Conservation (phyloP, 148 eudicot genomes). For the Camellia sinensis region DNA sequence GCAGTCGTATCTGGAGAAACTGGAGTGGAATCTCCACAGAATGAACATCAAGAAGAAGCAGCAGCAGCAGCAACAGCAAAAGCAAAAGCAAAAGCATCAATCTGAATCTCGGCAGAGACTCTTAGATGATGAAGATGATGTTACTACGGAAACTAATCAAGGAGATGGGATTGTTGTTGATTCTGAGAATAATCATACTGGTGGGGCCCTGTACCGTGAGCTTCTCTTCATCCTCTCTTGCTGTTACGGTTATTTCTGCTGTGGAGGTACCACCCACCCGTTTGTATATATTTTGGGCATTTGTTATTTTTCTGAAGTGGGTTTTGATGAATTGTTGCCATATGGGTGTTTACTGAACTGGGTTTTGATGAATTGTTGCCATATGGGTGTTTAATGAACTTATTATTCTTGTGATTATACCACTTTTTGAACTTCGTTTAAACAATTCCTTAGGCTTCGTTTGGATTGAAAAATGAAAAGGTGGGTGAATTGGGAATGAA, state of each 20-base stretch:
- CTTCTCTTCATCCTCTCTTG: conserved; percentile 46
- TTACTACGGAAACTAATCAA: background rate
- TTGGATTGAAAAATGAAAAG: too few relatives aligned
- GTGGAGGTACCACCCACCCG: conserved; percentile 42
- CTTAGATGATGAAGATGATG: conserved; percentile 8
- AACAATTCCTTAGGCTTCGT: too few relatives aligned
- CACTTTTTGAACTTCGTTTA: background rate
- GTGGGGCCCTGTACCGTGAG: conserved; percentile 28
- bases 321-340: background rate
- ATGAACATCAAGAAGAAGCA: conserved; percentile 37
- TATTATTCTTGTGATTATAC: background rate
- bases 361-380: background rate
- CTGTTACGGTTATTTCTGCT: conserved; percentile 58
- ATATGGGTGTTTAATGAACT: background rate
- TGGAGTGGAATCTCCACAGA: conserved; percentile 41
- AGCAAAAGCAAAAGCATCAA: conserved; percentile 17
- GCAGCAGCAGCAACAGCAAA: conserved; percentile 15
- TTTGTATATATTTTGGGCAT: background rate
- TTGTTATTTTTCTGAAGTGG: background rate
- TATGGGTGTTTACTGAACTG: background rate
- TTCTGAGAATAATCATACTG: background rate
- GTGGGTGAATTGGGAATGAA: too few relatives aligned
- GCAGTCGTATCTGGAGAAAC: conserved; percentile 42
- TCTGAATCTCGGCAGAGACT: conserved; percentile 24
- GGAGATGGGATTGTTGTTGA: background rate